These are phyloP conservation scores for Globisporangium cylindrosporum DNA, from an alignment of 352 stramenopile species.

Conservation along the genomic window DNA sequence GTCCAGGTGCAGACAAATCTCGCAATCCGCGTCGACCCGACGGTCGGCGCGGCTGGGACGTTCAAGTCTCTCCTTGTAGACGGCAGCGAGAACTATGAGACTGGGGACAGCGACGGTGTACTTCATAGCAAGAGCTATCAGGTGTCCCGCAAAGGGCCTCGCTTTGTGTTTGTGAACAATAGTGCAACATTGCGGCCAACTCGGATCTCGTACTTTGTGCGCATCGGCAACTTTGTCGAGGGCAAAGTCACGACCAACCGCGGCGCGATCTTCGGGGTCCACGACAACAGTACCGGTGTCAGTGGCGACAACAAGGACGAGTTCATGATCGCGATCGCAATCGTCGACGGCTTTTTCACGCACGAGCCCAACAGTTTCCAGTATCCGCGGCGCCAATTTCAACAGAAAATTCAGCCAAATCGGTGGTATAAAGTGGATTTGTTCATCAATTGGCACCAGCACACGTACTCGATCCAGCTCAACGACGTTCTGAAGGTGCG, in stretches of 20 bases:
- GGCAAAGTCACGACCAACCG: conserved; percentile 46
- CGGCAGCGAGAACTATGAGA: conserved; percentile 35
- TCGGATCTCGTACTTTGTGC: conserved; percentile 80
- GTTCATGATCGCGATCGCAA: conserved; percentile 62
- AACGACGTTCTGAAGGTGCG: conserved; percentile 88
- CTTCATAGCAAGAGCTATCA: conserved; percentile 27
- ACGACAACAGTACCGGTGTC: conserved; percentile 12
- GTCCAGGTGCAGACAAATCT: conserved; percentile 46
- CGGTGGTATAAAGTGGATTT: conserved; percentile 96
- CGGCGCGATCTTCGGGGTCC: conserved; percentile 64
- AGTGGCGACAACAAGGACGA: conserved; percentile 29
- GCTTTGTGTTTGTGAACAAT: conserved; percentile 27
- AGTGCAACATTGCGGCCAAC: conserved; percentile 26
- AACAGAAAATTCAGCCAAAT: conserved; percentile 51
- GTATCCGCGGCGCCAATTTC: conserved; percentile 45
- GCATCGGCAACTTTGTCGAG: conserved; percentile 41
- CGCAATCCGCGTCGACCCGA: conserved; percentile 56
- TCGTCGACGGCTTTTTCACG: conserved; percentile 62
- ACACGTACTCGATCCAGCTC: conserved; percentile 86
- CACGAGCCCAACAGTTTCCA: conserved; percentile 76
- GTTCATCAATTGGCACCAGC: conserved; percentile 78
- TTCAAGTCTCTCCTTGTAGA: conserved; percentile 67
- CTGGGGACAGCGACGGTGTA: conserved; percentile 5
- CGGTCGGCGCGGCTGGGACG: conserved; percentile 61
- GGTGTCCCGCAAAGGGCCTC: conserved; percentile 44